Evolutionary conservation across 78 protist species (phyloP), one percentile per base, ranked within the genome.

Genomic region (Polysphondylium violaceum): DNA sequence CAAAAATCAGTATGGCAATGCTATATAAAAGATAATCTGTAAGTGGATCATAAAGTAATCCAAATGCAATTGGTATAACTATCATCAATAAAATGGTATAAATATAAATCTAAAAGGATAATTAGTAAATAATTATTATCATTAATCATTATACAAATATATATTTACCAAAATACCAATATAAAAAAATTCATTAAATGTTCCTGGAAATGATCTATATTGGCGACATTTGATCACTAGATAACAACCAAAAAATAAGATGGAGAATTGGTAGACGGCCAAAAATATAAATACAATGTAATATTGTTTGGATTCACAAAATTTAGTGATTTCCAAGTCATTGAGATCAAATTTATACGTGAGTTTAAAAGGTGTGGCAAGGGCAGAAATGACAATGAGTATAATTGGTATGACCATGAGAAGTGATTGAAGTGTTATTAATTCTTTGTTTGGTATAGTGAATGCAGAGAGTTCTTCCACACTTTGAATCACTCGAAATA

Each of bases 101-200:
- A 33, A 65, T 71, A 33, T 81, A 81, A 41, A 81, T 64, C 86
- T 76, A 76, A 14, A 1, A 74, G 5, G 59, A 25, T 75, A 29
- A 72, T 29, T 35, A 59, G 33, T 51, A 43, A 50, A 4, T 41
- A 40, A 19, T n/a, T 29, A 25, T 59, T 25, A 27, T 59, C 8
- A 33, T 40, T 50, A 3, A 29, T 29, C 36, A 21, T 3, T 21
- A 1, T 40, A n/a, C 31, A 11, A 35, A 12, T 23, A 5, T 38
- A 2, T 29, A 76, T 73, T 12, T 60, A 76, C 76, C 16, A 81
- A 56, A 38, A 81, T 71, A 81, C 89, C 89, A 40, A 81, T 81
- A 68, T 81, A 81, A 35, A 64, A 23, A 3, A 50, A 58, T 68
- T 81, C 89, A 56, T 81, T 81, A 68, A 81, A 81, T n/a, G 89